These are phyloP conservation scores for Trichoderma asperelloides DNA, from an alignment of 495 filamentous ascomycete species.

Conservation along the genomic window DNA sequence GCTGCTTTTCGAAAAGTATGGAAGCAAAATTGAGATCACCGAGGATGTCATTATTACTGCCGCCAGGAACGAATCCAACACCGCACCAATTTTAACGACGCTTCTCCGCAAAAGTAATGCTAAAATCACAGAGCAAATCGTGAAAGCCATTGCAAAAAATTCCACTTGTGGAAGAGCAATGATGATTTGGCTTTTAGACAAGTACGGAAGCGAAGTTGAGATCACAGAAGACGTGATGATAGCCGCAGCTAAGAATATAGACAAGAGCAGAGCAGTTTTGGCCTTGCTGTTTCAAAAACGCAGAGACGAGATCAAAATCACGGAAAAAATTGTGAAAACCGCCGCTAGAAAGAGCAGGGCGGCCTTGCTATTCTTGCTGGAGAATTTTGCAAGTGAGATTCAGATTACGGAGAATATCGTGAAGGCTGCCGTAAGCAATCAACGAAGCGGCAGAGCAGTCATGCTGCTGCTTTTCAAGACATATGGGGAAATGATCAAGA, in stretches of 20 bases:
- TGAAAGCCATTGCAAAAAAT: neutral
- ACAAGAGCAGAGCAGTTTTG: neutral
- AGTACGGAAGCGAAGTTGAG: conserved; percentile 11
- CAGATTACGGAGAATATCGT: conserved; percentile 13
- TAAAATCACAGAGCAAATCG: neutral
- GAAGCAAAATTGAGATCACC: neutral
- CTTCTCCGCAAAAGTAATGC: neutral
- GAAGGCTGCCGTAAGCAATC: conserved; percentile 4
- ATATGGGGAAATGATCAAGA: conserved; percentile 2
- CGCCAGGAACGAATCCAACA: neutral
- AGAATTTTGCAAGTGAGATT: conserved; percentile 6
- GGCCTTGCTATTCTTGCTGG: neutral
- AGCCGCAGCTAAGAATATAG: neutral
- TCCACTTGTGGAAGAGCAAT: neutral
- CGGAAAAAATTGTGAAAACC: conserved; percentile 14
- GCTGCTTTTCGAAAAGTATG: conserved; percentile 1
- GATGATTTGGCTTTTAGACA: conserved; percentile 10
- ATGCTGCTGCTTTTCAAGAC: conserved; percentile 14
- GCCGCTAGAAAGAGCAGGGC: conserved; percentile 7
- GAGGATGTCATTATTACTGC: neutral
- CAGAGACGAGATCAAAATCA: conserved; percentile 13
- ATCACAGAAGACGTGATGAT: conserved; percentile 14
- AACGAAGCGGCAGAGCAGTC: conserved; percentile 12
- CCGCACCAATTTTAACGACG: neutral
- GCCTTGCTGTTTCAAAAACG: neutral